Conservation (phyloP, 2,329 filamentous ascomycete genomes). For the Albifimbria verrucaria region DNA sequence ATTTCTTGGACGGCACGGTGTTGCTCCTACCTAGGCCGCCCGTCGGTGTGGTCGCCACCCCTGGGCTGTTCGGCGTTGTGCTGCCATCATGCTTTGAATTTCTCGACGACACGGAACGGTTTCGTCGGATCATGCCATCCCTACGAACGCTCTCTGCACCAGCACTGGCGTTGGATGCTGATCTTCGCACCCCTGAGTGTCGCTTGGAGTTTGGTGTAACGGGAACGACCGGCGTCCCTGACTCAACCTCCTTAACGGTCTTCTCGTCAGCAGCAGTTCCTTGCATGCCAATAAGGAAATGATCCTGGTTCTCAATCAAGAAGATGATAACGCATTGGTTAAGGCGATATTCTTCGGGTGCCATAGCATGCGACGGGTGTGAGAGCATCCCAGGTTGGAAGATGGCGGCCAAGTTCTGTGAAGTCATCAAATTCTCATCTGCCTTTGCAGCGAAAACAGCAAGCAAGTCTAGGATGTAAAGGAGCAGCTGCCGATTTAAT, state of each 20-base stretch:
- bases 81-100: slow-evolving; percentile 73
- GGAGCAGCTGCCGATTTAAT: slow-evolving; percentile 85
- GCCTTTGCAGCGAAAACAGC: slow-evolving; percentile 97
- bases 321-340: slow-evolving; percentile 98
- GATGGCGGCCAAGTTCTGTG: slow-evolving; percentile 90
- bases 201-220: slow-evolving; percentile 48
- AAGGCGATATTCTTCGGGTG: slow-evolving; percentile 86
- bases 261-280: slow-evolving; percentile 95
- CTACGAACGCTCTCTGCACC: slow-evolving; percentile 83
- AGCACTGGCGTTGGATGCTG: slow-evolving; percentile 83
- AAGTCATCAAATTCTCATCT: slow-evolving; percentile 95
- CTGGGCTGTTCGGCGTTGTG: slow-evolving; percentile 66
- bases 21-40: slow-evolving; percentile 68
- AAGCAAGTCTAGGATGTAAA: slow-evolving; percentile 93
- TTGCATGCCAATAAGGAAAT: slow-evolving; percentile 97
- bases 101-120: slow-evolving; percentile 89
- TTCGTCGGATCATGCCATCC: slow-evolving; percentile 75
- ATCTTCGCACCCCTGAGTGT: slow-evolving; percentile 54
- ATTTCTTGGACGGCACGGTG: slow-evolving; percentile 88
- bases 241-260: slow-evolving; percentile 60
- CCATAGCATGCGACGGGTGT: slow-evolving; percentile 93
- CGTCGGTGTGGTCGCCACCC: slow-evolving; percentile 50
- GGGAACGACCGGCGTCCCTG: slow-evolving; percentile 57
- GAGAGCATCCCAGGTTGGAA: slow-evolving; percentile 97
- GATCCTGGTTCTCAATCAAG: slow-evolving; percentile 96